Evolutionary conservation across 148 eudicot genomes (phyloP).

Genomic region (Oxyria digyna): DNA sequence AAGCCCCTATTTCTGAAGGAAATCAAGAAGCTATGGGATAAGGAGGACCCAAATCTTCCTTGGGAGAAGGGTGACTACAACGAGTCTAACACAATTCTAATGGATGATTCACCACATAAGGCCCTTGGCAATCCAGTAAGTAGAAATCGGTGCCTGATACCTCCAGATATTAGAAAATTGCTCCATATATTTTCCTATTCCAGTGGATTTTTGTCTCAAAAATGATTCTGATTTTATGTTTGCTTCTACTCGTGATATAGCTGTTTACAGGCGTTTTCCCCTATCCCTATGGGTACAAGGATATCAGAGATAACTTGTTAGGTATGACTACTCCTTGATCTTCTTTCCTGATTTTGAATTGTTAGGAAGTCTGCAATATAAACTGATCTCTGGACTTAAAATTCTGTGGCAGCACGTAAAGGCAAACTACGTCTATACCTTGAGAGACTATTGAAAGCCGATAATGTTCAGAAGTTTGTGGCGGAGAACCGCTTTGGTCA

Average conservation of each 20-base stretch:
- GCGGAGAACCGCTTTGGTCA: constrained; percentile 68
- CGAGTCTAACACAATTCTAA: constrained; percentile 62
- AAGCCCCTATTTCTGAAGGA: constrained; percentile 83
- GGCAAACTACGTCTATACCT: constrained; percentile 63
- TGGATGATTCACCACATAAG: constrained; percentile 95
- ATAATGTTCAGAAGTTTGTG: constrained; percentile 49
- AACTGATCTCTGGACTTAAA: not conserved
- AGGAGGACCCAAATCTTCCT: constrained; percentile 39
- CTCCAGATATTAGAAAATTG: not conserved
- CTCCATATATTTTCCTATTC: not conserved
- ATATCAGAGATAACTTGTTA: constrained; percentile 37
- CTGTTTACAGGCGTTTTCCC: constrained; percentile 72
- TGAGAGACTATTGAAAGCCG: constrained; percentile 37
- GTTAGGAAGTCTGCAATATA: not conserved
- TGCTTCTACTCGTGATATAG: constrained; percentile 23
- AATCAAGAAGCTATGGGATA: constrained; percentile 65
- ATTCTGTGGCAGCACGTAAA: constrained; percentile 33
- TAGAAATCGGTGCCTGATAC: constrained; percentile 6
- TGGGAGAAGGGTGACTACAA: constrained; percentile 66
- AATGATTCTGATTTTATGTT: not conserved
- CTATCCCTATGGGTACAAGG: constrained; percentile 27
- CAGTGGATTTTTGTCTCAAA: not conserved
- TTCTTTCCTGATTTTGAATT: not conserved
- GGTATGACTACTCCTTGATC: constrained; percentile 29
- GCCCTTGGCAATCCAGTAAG: constrained; percentile 80